Percentiles rank a stretch among this genome's conserved stretches.
Conservation (phyloP, 2,329 filamentous ascomycete genomes). For the Pyrenophora tritici-repentis region DNA sequence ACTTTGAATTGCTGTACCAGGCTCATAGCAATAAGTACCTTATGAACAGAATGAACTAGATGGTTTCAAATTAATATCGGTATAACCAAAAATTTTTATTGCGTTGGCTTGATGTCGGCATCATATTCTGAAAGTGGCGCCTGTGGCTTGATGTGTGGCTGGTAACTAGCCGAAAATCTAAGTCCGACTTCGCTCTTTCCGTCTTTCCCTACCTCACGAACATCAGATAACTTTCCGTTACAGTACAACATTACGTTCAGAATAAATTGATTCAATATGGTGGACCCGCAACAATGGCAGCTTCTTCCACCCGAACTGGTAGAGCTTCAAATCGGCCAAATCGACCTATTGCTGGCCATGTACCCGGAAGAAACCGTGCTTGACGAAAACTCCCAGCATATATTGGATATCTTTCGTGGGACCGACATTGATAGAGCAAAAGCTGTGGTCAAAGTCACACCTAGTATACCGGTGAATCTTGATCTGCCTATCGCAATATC, state of each 20-base stretch:
- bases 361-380: conserved; percentile 31
- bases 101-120: too few relatives aligned
- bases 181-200: conserved; percentile 6
- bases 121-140: not conserved
- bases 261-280: not conserved
- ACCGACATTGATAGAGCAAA: not conserved
- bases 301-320: conserved; percentile 29
- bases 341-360: conserved; percentile 38
- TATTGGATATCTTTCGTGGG: conserved; percentile 20
- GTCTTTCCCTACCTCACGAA: not conserved
- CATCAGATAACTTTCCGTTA: not conserved
- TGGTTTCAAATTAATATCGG: too few relatives aligned
- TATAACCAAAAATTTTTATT: too few relatives aligned
- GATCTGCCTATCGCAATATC: conserved; percentile 11
- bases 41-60: not conserved
- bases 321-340: conserved; percentile 36
- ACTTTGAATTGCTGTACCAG: too few relatives aligned
- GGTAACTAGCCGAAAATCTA: conserved; percentile 10
- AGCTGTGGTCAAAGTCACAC: conserved; percentile 1
- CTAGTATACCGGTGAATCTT: conserved; percentile 18
- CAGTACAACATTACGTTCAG: not conserved
- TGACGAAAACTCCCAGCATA: conserved; percentile 7
- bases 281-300: conserved; percentile 15
- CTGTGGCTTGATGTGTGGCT: conserved; percentile 8
- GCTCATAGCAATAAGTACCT: not conserved